These are phyloP conservation scores for Colletotrichum zoysiae DNA, from an alignment of 2,329 filamentous ascomycete species.

Conservation along the genomic window DNA sequence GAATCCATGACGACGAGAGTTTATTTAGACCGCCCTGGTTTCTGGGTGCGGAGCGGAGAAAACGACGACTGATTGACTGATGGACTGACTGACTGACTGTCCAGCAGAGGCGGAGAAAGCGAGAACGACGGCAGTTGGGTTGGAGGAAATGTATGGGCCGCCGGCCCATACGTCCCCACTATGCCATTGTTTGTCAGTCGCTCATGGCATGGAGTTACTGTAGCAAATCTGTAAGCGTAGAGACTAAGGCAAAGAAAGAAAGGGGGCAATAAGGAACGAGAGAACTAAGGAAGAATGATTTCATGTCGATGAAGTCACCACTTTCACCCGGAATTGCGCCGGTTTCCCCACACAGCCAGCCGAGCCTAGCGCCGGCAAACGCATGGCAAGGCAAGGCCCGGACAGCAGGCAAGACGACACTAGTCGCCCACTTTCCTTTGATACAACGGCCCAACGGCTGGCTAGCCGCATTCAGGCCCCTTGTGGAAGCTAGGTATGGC, in stretches of 20 bases:
- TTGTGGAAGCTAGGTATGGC: not conserved
- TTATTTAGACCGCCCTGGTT: not conserved
- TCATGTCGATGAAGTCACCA: constrained; percentile 41
- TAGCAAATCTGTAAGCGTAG: not conserved
- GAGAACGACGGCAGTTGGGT: not conserved
- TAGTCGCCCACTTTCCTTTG: not conserved
- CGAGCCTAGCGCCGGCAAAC: constrained; percentile 37
- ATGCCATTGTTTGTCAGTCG: not conserved
- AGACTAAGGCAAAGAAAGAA: no score
- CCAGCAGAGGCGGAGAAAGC: not conserved
- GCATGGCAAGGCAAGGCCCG: constrained; percentile 1
- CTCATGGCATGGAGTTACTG: not conserved
- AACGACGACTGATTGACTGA: not conserved
- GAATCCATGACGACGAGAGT: constrained; percentile 28
- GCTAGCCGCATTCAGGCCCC: not conserved
- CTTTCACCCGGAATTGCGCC: constrained; percentile 23
- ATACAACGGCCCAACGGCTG: constrained; percentile 19
- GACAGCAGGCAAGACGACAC: not conserved
- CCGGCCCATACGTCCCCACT: not conserved
- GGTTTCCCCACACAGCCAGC: constrained; percentile 25
- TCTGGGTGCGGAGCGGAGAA: not conserved
- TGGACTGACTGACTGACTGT: not conserved
- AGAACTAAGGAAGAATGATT: not conserved
- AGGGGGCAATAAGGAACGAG: not conserved
- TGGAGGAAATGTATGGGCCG: no score